Evolutionary conservation across 192 early-diverging fungal species (phyloP).

Genomic region (Dimargaris cristalligena): DNA sequence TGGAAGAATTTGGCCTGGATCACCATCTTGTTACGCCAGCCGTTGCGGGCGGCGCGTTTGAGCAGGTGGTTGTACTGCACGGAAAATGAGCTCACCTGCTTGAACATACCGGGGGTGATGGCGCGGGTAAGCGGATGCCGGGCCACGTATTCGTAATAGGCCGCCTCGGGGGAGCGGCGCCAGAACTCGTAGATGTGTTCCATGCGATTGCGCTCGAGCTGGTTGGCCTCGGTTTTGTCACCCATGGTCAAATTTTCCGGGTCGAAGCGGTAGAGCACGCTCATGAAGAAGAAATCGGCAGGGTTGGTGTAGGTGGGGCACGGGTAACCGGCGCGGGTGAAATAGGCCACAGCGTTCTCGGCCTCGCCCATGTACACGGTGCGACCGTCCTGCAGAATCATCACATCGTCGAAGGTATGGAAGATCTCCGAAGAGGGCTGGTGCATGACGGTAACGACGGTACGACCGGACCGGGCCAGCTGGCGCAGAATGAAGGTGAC

Average conservation of each 20-base stretch:
- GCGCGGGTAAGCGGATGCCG: conserved; percentile 12
- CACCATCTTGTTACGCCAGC: conserved; percentile 31
- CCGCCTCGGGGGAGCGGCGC: conserved; percentile 10
- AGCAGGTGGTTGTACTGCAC: conserved; percentile 28
- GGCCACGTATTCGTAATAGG: conserved; percentile 1
- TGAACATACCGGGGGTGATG: conserved; percentile 16
- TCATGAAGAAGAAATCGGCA: conserved; percentile 39
- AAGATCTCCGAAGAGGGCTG: conserved; percentile 43
- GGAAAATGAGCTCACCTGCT: conserved; percentile 15
- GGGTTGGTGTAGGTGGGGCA: conserved; percentile 37
- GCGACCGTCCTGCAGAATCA: conserved; percentile 46
- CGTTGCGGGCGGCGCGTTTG: conserved; percentile 23
- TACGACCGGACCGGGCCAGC: conserved; percentile 25
- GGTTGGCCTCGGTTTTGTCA: not conserved
- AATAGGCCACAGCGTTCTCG: conserved; percentile 24
- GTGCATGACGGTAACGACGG: conserved; percentile 25
- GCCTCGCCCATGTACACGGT: conserved; percentile 48
- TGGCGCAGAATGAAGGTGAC: conserved; percentile 28
- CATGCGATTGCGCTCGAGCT: conserved; percentile 10
- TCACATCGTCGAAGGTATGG: conserved; percentile 47
- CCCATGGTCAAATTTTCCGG: conserved; percentile 8
- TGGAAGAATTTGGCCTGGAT: conserved; percentile 28
- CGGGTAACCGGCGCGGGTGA: conserved; percentile 23
- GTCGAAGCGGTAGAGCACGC: conserved; percentile 28
- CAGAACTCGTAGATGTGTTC: conserved; percentile 16